These are phyloP conservation scores for Albifimbria verrucaria DNA, from an alignment of 2,329 filamentous ascomycete genomes.

Conservation along the genomic window DNA sequence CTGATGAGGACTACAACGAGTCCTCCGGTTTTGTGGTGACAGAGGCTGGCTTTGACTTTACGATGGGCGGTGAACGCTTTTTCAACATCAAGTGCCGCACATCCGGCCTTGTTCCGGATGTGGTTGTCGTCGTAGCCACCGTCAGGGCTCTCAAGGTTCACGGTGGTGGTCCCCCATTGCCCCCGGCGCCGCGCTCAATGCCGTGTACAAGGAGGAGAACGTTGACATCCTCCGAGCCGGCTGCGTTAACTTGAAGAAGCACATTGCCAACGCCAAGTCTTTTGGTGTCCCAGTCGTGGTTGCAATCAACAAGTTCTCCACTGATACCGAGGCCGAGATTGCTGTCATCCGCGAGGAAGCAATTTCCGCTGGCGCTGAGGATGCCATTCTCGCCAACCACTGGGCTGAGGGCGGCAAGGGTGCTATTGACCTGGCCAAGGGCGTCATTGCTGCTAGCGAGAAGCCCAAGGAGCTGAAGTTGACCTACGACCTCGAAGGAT, in stretches of 20 bases:
- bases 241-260: constrained; percentile 92
- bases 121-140: constrained; percentile 92
- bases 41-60: constrained; percentile 98
- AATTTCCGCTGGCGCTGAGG: constrained; percentile 85
- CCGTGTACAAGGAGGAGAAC: constrained; percentile 91
- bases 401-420: constrained; percentile 94
- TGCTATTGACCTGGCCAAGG: constrained; percentile 82
- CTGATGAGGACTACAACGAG: constrained; percentile 76
- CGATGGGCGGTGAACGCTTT: constrained; percentile 98
- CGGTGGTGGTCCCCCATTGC: constrained; percentile 91
- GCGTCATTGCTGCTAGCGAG: constrained; percentile 76
- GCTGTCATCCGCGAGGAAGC: constrained; percentile 87
- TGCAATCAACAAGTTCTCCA: constrained; percentile 94
- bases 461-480: constrained; percentile 86
- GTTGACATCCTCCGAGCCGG: constrained; percentile 85
- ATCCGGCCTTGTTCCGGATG: constrained; percentile 87
- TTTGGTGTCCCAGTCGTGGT: constrained; percentile 95
- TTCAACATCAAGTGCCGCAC: constrained; percentile 99
- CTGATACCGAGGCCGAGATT: constrained; percentile 90
- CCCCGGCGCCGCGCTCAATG: constrained; percentile 77
- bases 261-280: constrained; percentile 82
- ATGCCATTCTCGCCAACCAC: constrained; percentile 91
- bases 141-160: constrained; percentile 96
- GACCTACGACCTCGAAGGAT: constrained; percentile 76
- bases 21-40: constrained; percentile 94